A percentile compares a stretch with the other conserved stretches of the same genome.
Evolutionary conservation across 2,329 filamentous ascomycete genomes (phyloP).

Genomic region (Verticillium dahliae): DNA sequence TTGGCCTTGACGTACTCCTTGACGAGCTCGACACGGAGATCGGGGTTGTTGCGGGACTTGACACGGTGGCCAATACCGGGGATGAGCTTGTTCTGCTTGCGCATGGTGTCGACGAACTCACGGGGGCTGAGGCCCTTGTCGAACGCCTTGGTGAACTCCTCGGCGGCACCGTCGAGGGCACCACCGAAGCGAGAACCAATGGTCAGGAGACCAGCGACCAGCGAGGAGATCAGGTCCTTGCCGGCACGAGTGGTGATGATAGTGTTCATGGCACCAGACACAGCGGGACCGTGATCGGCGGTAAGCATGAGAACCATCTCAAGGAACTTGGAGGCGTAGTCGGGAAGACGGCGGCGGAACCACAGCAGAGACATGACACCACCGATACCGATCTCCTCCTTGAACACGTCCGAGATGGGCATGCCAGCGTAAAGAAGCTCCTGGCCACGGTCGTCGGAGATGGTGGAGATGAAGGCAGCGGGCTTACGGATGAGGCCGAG

Average conservation of each 20-base stretch:
- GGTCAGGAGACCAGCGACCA: slow-evolving; percentile 94
- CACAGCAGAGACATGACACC: slow-evolving; percentile 99
- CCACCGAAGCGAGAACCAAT: slow-evolving; percentile 98
- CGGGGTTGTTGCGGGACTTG: slow-evolving; percentile 99
- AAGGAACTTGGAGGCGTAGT: slow-evolving; percentile 96
- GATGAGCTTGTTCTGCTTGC: slow-evolving; percentile 99
- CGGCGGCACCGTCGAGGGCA: slow-evolving; percentile 93
- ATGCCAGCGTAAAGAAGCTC: slow-evolving; percentile 98
- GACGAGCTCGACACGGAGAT: slow-evolving; percentile 98
- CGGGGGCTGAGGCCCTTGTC: slow-evolving; percentile 97
- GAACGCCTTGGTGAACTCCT: slow-evolving; percentile 97
- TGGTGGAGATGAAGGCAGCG: slow-evolving; percentile 98
- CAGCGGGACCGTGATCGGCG: slow-evolving; percentile 96
- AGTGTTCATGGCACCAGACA: slow-evolving; percentile 99
- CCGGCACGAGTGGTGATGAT: slow-evolving; percentile 99
- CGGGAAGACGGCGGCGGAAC: slow-evolving; percentile 96
- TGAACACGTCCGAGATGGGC: slow-evolving; percentile 99
- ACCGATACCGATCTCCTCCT: slow-evolving; percentile 96
- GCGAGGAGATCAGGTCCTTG: slow-evolving; percentile 93
- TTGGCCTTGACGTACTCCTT: slow-evolving; percentile 98
- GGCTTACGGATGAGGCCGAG: slow-evolving; percentile 99
- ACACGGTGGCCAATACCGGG: slow-evolving; percentile 98
- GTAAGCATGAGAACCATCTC: slow-evolving; percentile 99
- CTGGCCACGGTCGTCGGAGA: slow-evolving; percentile 98
- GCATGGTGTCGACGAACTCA: slow-evolving; percentile 98